These are phyloP conservation scores for Backusella australiensis DNA, from an alignment of 192 early-diverging fungal species.

Conservation along the genomic window DNA sequence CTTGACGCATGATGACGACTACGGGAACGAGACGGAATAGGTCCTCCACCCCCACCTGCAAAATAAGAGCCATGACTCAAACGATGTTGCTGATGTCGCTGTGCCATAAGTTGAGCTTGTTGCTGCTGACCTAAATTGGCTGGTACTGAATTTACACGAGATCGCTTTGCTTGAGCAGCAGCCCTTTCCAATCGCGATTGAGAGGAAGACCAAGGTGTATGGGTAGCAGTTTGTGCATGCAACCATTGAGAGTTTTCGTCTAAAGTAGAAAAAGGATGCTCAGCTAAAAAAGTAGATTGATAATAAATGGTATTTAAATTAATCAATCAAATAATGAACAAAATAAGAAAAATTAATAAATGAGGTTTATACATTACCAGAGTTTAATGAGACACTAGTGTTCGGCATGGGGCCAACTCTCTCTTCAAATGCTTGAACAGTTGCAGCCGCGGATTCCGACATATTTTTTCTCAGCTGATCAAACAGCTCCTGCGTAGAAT, in stretches of 20 bases:
- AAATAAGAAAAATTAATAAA: background rate
- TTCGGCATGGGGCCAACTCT: slow-evolving; percentile 7
- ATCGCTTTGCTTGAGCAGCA: slow-evolving; percentile 17
- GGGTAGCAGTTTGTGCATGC: background rate
- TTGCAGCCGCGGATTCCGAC: slow-evolving; percentile 29
- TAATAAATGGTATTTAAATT: background rate
- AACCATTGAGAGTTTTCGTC: background rate
- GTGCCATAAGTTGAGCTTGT: slow-evolving; percentile 11
- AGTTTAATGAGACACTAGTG: slow-evolving; percentile 12
- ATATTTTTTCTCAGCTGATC: slow-evolving; percentile 47
- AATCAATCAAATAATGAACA: background rate
- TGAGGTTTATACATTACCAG: background rate
- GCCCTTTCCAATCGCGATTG: slow-evolving; percentile 14
- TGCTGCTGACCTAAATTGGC: slow-evolving; percentile 25
- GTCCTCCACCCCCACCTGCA: background rate
- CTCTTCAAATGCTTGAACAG: slow-evolving; percentile 25
- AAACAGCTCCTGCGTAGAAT: slow-evolving; percentile 56
- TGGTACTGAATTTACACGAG: slow-evolving; percentile 30
- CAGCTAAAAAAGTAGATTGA: background rate
- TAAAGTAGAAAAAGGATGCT: background rate
- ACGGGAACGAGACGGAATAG: background rate
- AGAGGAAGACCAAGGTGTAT: slow-evolving; percentile 15
- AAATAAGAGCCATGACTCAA: slow-evolving; percentile 19
- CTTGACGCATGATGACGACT: background rate
- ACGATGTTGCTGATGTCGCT: slow-evolving; percentile 14